These are phyloP conservation scores for Clitocybe nebularis DNA, from an alignment of 1,284 basidiomycete species.

Conservation along the genomic window DNA sequence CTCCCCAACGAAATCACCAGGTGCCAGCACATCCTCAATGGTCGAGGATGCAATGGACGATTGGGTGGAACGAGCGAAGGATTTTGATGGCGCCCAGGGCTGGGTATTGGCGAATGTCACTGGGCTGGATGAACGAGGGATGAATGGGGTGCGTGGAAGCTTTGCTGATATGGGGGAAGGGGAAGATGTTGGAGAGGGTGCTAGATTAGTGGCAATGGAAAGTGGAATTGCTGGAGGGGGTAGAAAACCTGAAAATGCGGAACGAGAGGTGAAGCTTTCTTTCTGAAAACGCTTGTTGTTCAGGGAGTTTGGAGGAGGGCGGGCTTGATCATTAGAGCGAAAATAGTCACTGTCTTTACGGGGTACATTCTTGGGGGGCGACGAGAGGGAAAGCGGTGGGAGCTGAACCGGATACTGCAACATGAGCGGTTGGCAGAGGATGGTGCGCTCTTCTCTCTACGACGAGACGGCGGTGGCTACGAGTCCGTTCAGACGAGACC, in stretches of 20 bases:
- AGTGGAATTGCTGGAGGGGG: constrained; percentile 27
- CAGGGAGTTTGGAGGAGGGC: constrained; percentile 20
- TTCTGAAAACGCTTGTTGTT: constrained; percentile 34
- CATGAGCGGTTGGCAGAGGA: constrained; percentile 40
- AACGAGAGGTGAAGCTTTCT: constrained; percentile 30
- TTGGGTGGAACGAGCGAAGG: constrained; percentile 24
- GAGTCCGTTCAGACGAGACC: constrained; percentile 50
- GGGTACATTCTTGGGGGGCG: constrained; percentile 33
- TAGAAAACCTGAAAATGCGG: constrained; percentile 23
- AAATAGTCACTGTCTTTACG: constrained; percentile 34
- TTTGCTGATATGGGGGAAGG: constrained; percentile 33
- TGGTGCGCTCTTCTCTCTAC: constrained; percentile 23
- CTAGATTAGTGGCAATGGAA: constrained; percentile 34
- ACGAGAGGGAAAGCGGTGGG: constrained; percentile 46
- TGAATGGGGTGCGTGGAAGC: constrained; percentile 41
- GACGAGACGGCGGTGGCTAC: constrained; percentile 15
- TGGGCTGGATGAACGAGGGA: constrained; percentile 31
- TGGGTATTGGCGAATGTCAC: constrained; percentile 27
- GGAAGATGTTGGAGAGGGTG: constrained; percentile 28
- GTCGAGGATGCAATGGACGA: constrained; percentile 41
- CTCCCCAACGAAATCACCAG: constrained; percentile 69
- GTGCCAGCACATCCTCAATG: constrained; percentile 62
- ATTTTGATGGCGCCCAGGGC: constrained; percentile 18
- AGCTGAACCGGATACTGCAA: constrained; percentile 64
- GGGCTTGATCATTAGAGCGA: constrained; percentile 43